A percentile compares a stretch with the other conserved stretches of the same genome.
These are phyloP conservation scores for Plenodomus biglobosus DNA, from an alignment of 2,329 filamentous ascomycete genomes.

Conservation along the genomic window DNA sequence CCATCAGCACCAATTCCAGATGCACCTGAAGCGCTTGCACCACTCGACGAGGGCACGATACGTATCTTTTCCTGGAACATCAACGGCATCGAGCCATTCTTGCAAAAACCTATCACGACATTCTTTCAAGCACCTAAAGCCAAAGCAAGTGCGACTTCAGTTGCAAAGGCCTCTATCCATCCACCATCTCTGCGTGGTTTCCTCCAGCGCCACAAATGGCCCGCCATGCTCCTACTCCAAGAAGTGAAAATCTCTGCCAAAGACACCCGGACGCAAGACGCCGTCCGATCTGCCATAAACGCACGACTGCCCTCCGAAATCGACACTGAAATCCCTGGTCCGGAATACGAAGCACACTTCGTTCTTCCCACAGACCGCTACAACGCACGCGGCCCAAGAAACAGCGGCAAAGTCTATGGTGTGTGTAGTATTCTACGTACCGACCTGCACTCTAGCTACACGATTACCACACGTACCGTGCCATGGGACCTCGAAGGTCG, in stretches of 20 bases:
- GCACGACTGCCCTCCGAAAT: constrained; percentile 2
- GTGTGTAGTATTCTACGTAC: constrained; percentile 54
- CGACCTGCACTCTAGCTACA: constrained; percentile 40
- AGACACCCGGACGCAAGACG: constrained; percentile 45
- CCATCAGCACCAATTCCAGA: neutral
- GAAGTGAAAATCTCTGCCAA: constrained; percentile 52
- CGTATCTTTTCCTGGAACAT: constrained; percentile 53
- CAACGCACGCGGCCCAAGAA: constrained; percentile 52
- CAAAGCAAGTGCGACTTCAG: neutral
- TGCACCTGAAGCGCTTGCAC: constrained; percentile 5
- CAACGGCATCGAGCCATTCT: constrained; percentile 51
- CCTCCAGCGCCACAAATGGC: constrained; percentile 50
- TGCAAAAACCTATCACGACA: constrained; percentile 45
- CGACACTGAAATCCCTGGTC: constrained; percentile 16
- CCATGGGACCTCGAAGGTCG: constrained; percentile 58
- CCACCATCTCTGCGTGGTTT: constrained; percentile 45
- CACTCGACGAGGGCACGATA: constrained; percentile 19
- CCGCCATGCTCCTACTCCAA: constrained; percentile 51
- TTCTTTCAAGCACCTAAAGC: constrained; percentile 35
- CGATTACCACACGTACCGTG: constrained; percentile 38
- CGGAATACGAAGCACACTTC: constrained; percentile 49
- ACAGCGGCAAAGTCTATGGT: constrained; percentile 55
- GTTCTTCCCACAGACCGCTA: constrained; percentile 52
- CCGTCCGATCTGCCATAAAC: constrained; percentile 46
- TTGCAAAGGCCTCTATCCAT: constrained; percentile 2